phyloP scores from a whole-genome alignment of 2,329 filamentous ascomycete species.

The Xylariaceae sp. region DNA sequence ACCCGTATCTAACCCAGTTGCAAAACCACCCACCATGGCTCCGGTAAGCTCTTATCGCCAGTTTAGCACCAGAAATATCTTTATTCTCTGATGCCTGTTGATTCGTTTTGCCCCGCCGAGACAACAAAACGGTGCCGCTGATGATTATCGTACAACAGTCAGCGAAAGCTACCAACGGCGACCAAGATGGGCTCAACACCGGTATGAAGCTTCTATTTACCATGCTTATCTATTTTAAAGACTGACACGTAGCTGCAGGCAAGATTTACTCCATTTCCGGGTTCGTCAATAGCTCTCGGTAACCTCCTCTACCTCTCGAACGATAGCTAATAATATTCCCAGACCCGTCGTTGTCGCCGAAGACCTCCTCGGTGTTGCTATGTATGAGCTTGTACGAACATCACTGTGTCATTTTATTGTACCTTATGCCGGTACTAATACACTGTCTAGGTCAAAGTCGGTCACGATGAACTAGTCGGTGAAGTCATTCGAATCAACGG shows the following conservation, averaged over 20 bases:
- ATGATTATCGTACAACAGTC: conserved; percentile 21
- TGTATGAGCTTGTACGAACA: conserved; percentile 88
- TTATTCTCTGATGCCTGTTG: conserved; percentile 9
- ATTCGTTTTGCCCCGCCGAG: too few relatives aligned
- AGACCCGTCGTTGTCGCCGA: conserved; percentile 94
- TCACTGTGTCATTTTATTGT: neutral
- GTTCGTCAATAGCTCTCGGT: conserved; percentile 38
- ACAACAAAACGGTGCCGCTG: conserved; percentile 13
- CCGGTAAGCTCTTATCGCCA: conserved; percentile 44
- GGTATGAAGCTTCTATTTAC: conserved; percentile 22
- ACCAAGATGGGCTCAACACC: conserved; percentile 27
- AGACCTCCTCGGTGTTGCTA: conserved; percentile 97
- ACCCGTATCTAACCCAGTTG: conserved; percentile 22
- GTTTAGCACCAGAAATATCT: conserved; percentile 8
- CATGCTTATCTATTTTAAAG: neutral
- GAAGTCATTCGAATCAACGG: conserved; percentile 97
- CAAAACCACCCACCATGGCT: conserved; percentile 47
- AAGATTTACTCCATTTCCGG: conserved; percentile 62
- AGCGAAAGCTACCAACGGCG: conserved; percentile 31
- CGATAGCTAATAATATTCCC: conserved; percentile 30
- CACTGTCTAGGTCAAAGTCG: conserved; percentile 71
- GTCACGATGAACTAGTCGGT: conserved; percentile 85
- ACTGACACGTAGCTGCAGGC: conserved; percentile 38
- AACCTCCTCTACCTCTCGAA: neutral
- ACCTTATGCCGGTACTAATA: conserved; percentile 7